Evolutionary conservation across 2,329 filamentous ascomycete genomes (phyloP), one percentile per base, ranked within the genome.

Genomic region (Colletotrichum navitas): DNA sequence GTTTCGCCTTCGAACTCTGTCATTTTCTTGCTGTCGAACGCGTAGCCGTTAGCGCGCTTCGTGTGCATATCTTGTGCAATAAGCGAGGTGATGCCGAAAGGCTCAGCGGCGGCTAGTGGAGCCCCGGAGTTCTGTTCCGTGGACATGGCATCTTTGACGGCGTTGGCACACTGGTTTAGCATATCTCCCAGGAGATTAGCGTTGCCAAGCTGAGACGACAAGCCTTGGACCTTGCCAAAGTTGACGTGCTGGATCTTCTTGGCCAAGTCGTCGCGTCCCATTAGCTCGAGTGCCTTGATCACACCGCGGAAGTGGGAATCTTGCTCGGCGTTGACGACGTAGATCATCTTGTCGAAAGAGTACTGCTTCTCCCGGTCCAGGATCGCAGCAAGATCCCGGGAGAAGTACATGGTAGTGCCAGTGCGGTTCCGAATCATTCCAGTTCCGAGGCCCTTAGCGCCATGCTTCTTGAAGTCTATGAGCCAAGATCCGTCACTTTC

Each of bases 1-100:
- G 92, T 93, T 78, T 93, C 91, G 32, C 91, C 91, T 79, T 93
- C 91, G 73, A 93, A 93, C 4, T 90, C 91, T 1, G 88, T 91
- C 92, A 94, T 94, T 61, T 88, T 86, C 65, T 76, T 76, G 0
- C 74, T 16, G 18, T 79, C 78, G 5, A 63, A 73, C 0, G 75
- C 24, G 34, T 79, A 80, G 0, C 74, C 71, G 0, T 77, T 77
- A 10, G 69, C 75, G 0, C 76, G 36, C 65, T 76, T 79, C 52
- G 78, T 78, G 1, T 73, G 72, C 4, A 78, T 74, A 5, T 79
- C 78, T 5, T 80, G 78, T 1, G 93, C 90, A 88, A 93, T 92
- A 78, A 93, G 90, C 39, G 90, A 88, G 1, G 88, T 88, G 75
- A 93, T 92, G 66, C 90, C 91, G 4, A 93, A 83, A 1, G 83